Conservation (phyloP, 108 stramenopile species). For the Hondaea fermentalgiana region DNA sequence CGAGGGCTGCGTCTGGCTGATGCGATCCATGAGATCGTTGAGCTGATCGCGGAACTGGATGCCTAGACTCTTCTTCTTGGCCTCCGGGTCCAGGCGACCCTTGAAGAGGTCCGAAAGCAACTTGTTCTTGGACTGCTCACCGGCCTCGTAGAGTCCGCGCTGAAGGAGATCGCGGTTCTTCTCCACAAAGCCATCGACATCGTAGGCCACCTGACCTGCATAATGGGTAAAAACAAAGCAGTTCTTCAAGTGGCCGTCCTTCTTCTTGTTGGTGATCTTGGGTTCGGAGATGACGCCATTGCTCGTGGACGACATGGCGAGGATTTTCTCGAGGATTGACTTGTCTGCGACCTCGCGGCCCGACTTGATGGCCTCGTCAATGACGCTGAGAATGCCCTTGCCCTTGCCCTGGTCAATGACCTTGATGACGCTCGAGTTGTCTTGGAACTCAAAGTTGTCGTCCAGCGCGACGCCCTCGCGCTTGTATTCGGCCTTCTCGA, state of each 20-base stretch:
- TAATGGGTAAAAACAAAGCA: conserved; percentile 58
- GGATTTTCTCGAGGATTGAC: not conserved
- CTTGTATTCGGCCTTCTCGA: conserved; percentile 46
- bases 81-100: not conserved
- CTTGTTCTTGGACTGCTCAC: not conserved
- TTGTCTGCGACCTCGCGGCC: conserved; percentile 40
- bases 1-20: not conserved
- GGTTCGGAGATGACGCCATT: conserved; percentile 29
- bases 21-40: not conserved
- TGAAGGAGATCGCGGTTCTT: conserved; percentile 77
- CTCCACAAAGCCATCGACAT: conserved; percentile 63
- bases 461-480: conserved; percentile 36
- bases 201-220: conserved; percentile 71
- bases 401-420: conserved; percentile 42
- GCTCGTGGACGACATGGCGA: not conserved
- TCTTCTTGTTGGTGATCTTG: not conserved
- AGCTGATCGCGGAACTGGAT: conserved; percentile 19
- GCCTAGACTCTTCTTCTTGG: conserved; percentile 13
- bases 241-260: not conserved
- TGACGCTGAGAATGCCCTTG: conserved; percentile 42
- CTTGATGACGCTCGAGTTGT: conserved; percentile 45
- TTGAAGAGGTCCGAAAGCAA: not conserved
- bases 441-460: conserved; percentile 37
- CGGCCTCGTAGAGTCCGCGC: not conserved
- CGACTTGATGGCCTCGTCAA: conserved; percentile 53